Base-by-base conservation (phyloP, 2,329 filamentous ascomycete species). In the Botrytis deweyae region DNA sequence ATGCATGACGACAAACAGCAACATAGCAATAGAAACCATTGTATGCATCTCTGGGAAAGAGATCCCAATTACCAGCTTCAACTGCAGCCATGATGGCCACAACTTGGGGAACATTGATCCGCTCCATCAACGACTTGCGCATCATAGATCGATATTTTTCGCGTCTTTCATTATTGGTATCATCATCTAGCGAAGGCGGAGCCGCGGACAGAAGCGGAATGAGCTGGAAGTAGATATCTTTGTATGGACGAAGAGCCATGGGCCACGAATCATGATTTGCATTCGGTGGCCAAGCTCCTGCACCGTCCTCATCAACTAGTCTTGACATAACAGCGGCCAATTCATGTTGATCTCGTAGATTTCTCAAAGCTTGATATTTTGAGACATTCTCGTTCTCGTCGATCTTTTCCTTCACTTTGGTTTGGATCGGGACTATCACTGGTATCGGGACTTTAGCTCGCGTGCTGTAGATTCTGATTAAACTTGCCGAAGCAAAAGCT, bases 201-300 rank as follows among this genome's bases (percentile, higher is more conserved):
- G 49, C 71, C 6, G 46, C 52, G 18, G 71, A 72, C 6, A 72
- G 64, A 14, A 72, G 29, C 3, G 71, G 71, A 4, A 72, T 68
- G 16, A 72, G 49, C 16, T 72, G 29, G 16, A 68, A 68, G 29
- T 72, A 72, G 4, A 72, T 44, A 16, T 68, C 38, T 40, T 68
- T 42, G 14, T 68, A 68, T 1, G 71, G 63, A 29, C 52, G 63
- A 33, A 72, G 71, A 22, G 71, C 44, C 18, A 49, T 25, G 5
- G 71, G 71, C 71, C 71, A 72, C 0, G 33, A 18, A 33, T 68
- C 63, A 29, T 72, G 63, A 49, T 68, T 68, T 14, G 71, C 40
- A 33, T 72, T 68, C 1, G 71, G 71, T 14, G 71, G 71, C 71
- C 71, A 72, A 40, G 63, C 63, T 22, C 71, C 71, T n/a, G 71